Evolutionary conservation across 768 basidiomycete genomes (phyloP).

Genomic region (Lentinula detonsa): DNA sequence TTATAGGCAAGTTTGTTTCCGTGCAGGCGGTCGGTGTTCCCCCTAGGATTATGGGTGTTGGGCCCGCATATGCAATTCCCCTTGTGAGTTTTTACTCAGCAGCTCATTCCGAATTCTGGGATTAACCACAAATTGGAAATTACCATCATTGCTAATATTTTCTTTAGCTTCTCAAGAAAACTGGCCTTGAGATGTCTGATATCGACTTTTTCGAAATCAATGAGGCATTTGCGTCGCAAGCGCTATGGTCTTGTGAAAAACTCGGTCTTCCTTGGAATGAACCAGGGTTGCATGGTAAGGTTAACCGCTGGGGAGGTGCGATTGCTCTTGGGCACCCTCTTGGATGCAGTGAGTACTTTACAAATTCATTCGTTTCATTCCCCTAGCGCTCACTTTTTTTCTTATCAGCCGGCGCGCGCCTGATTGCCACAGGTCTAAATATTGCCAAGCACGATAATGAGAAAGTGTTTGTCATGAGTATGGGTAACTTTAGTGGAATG

Average conservation of each 20-base stretch:
- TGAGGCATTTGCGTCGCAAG: constrained; percentile 85
- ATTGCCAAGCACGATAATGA: constrained; percentile 72
- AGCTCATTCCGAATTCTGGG: neutral
- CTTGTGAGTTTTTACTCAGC: neutral
- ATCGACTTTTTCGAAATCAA: constrained; percentile 92
- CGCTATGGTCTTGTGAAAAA: constrained; percentile 65
- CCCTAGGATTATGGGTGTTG: constrained; percentile 87
- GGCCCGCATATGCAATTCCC: constrained; percentile 86
- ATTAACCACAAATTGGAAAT: neutral
- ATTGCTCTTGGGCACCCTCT: constrained; percentile 89
- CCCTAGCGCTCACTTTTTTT: constrained; percentile 20
- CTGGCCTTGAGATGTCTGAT: constrained; percentile 61
- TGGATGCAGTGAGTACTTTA: constrained; percentile 64
- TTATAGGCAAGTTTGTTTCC: constrained; percentile 79
- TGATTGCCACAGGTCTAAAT: constrained; percentile 79
- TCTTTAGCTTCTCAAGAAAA: constrained; percentile 44
- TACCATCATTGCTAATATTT: neutral
- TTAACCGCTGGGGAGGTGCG: constrained; percentile 84
- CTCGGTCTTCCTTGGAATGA: constrained; percentile 51
- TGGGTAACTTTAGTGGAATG: constrained; percentile 91
- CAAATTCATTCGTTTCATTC: constrained; percentile 26
- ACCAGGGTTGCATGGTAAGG: constrained; percentile 35
- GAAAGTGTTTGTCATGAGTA: constrained; percentile 81
- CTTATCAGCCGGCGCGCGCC: constrained; percentile 68
- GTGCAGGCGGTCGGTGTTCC: constrained; percentile 73